Evolutionary conservation across 495 filamentous ascomycete species (phyloP), one percentile per base, ranked within the genome.

Genomic region (Podospora anserina): DNA sequence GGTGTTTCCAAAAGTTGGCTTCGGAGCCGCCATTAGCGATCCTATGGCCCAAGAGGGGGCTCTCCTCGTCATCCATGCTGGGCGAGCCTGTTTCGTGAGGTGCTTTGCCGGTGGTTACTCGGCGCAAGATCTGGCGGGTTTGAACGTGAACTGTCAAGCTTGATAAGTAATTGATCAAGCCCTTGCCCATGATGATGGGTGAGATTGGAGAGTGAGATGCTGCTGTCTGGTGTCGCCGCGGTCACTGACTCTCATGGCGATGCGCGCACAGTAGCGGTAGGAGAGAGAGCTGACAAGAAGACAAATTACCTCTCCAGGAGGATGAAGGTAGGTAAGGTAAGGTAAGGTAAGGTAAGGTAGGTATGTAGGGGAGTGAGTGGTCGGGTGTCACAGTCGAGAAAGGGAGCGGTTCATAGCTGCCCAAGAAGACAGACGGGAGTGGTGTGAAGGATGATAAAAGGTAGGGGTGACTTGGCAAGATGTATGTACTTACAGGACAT

Each of bases 1-100:
- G 78, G n/a, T 73, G 71, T 71, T 74, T 63, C 66, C 66, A 76
- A 30, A 69, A 71, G 55, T 66, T 70, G n/a, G 60, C 56, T 13
- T 68, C 62, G 20, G 62, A 26, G 28, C 18, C 59, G 53, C 68
- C 34, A 34, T 28, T 11, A 39, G 30, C 57, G 28, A 39, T 34
- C 23, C 15, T 16, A 66, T 63, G 63, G 19, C 68, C 70, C 39
- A 66, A 32, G 26, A 76, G 69, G 56, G 59, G 65, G 19, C 66
- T 58, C 18, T 26, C 32, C 59, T 67, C 67, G 64, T 60, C 60
- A 66, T 64, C 23, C 58, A 39, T 57, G 11, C n/a, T 60, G 34
- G 54, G 64, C 58, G 49, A 32, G 64, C 60, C 23, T 56, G 13
- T 19, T 27, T 64, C 54, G 49, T 60, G 44, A 59, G 53, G 3